Evolutionary conservation across 2,329 filamentous ascomycete genomes (phyloP), one percentile per base, ranked within the genome.

Genomic region (Raffaelea deltoideospora): DNA sequence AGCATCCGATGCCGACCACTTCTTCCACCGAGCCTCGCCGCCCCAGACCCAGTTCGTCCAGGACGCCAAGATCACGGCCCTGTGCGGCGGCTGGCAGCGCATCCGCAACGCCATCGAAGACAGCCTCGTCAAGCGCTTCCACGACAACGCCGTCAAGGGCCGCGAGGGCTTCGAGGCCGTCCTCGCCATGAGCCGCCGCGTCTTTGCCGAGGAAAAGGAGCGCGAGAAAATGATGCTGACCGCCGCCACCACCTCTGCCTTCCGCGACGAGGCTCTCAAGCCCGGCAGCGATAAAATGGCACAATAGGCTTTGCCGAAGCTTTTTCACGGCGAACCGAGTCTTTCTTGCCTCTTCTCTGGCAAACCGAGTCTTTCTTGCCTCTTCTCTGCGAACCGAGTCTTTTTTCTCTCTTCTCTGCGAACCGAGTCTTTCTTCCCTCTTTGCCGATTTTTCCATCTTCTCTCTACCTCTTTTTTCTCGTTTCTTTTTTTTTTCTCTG

Each of bases 21-120:
- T n/a, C n/a, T n/a, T n/a, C n/a, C n/a, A n/a, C n/a, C n/a, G n/a
- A n/a, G 14, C 20, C 18, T 54, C 53, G 53, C 50, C 57, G 55
- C 57, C 57, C 52, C 67, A 70, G 55, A 98, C 90, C 3, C 70
- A 79, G 44, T 96, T 98, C 53, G 68, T 76, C 33, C 90, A 98
- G 63, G 78, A 85, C 43, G 90, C 90, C 28, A 76, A 87, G 59
- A 88, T 98, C 53, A 94, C 87, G 2, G 90, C 90, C 1, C 65
- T 96, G 10, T 94, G 86, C 57, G 88, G 90, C 47, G 90, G 90
- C 43, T 98, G 90, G 87, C 84, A 95, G 61, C 85, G 86, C 54
- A 86, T 96, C 55, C 90, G 85, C 67, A 94, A 90, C 61, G 84
- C 79, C 55, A 92, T 98, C 49, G 90, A 98, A 64, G 86, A 96